Base-by-base conservation (phyloP, 2,329 filamentous ascomycete species). In the Alternaria postmessia region DNA sequence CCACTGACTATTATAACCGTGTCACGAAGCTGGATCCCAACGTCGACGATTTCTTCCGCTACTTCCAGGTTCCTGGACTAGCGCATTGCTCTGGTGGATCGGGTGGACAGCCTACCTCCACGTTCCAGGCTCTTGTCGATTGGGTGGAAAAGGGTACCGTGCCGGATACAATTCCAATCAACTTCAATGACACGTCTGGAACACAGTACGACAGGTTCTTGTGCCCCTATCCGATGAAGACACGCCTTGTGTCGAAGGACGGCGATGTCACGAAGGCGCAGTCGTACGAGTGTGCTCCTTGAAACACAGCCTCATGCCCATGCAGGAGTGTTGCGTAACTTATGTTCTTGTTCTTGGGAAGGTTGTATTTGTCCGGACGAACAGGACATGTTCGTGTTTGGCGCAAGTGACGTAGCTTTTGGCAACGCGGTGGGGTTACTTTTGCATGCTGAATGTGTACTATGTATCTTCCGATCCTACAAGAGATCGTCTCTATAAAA, bases 101-200 rank as follows among this genome's bases (percentile, higher is more conserved):
- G 2, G 71, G 71, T 5, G 63, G 58, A 3, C 26, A 65, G 7
- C 70, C 71, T 6, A n/a, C 54, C 2, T 82, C 80, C 7, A 76
- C 82, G 0, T 67, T 76, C 22, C 41, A 65, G 4, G 64, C 65
- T 8, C 44, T 76, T 24, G 67, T 70, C 6, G 49, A 65, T 3
- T 76, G 73, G 74, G 72, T 76, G 1, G 72, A 76, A 51, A 57
- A 65, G 3, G 72, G 66, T 3, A 41, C 53, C 9, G 59, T 28
- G 8, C 68, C 70, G 2, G 64, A 68, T 3, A 59, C 57, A 14
- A 41, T 73, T 2, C 38, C 51, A n/a, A 9, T 43, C 6, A 32
- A 20, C 4, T 43, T 43, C 51, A 53, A 43, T 18, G 38, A 53
- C 7, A 30, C 26, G 5, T 14, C 43, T 49, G 57, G 38, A 46